phyloP scores from a whole-genome alignment of 148 eudicot genomes.

The Fagopyrum tataricum region DNA sequence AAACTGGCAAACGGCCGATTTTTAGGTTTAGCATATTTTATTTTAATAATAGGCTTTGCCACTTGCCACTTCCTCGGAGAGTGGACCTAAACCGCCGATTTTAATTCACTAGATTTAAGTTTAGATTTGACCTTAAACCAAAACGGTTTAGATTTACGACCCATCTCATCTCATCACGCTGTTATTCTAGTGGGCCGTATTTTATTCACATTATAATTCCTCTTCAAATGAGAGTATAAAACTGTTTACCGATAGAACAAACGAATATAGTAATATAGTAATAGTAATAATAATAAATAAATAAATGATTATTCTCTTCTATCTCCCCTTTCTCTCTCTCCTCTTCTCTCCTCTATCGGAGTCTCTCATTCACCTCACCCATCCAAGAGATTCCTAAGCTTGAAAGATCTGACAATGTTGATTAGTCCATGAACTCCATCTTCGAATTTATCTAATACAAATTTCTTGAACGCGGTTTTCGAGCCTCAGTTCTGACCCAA shows the following conservation, averaged over 20 bases:
- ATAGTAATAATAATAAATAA: neutral
- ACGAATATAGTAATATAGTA: neutral
- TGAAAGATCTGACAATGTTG: conserved; percentile 33
- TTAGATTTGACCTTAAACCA: too few species aligned
- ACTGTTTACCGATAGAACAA: neutral
- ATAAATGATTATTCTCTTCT: neutral
- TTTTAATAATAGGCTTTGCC: too few species aligned
- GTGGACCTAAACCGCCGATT: too few species aligned
- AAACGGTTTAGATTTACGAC: too few species aligned
- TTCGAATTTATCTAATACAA: neutral
- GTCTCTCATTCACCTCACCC: conserved; percentile 14
- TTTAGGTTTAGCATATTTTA: too few species aligned
- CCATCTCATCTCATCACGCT: too few species aligned
- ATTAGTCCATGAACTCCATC: conserved; percentile 14
- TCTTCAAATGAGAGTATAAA: neutral
- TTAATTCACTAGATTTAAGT: too few species aligned
- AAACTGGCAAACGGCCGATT: too few species aligned
- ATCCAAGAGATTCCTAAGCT: conserved; percentile 12
- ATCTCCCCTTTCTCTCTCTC: neutral
- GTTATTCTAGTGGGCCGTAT: too few species aligned
- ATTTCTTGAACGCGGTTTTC: neutral
- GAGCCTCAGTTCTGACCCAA: neutral
- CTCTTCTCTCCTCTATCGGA: conserved; percentile 13
- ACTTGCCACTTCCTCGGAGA: too few species aligned
- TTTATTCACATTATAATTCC: too few species aligned